Percentiles rank a stretch among this genome's conserved stretches.
Conservation (phyloP, 306 rosid genomes). For the Senna tora region DNA sequence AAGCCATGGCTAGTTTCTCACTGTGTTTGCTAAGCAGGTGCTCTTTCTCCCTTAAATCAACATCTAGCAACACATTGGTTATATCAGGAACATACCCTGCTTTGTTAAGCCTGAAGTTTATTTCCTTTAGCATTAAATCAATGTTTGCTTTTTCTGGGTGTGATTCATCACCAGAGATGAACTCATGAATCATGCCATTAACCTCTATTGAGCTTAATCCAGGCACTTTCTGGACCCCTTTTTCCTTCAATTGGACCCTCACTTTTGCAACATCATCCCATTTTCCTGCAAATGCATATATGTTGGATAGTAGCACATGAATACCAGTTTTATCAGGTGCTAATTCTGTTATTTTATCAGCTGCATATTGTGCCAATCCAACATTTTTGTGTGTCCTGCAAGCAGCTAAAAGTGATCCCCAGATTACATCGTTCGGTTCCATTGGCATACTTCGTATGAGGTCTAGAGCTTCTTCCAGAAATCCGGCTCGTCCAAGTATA, state of each 20-base stretch:
- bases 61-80: constrained; percentile 72
- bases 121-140: constrained; percentile 63
- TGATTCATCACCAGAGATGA: constrained; percentile 68
- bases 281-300: constrained; percentile 74
- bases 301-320: constrained; percentile 73
- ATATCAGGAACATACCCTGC: constrained; percentile 76
- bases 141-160: constrained; percentile 48
- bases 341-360: constrained; percentile 51
- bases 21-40: constrained; percentile 70
- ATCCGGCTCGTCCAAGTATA: constrained; percentile 72
- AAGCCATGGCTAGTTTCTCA: constrained; percentile 81
- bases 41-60: constrained; percentile 67
- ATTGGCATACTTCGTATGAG: constrained; percentile 72
- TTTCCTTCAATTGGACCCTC: constrained; percentile 71
- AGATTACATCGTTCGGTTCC: constrained; percentile 72
- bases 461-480: constrained; percentile 67
- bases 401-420: constrained; percentile 82
- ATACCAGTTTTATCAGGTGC: constrained; percentile 57
- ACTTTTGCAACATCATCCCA: constrained; percentile 87
- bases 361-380: constrained; percentile 63
- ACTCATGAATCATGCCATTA: constrained; percentile 67
- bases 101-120: constrained; percentile 55
- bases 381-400: constrained; percentile 67
- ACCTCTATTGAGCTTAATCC: constrained; percentile 72
- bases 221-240: constrained; percentile 61